phyloP scores from a whole-genome alignment of 202 grass and related monocot species.

The Setaria italica region DNA sequence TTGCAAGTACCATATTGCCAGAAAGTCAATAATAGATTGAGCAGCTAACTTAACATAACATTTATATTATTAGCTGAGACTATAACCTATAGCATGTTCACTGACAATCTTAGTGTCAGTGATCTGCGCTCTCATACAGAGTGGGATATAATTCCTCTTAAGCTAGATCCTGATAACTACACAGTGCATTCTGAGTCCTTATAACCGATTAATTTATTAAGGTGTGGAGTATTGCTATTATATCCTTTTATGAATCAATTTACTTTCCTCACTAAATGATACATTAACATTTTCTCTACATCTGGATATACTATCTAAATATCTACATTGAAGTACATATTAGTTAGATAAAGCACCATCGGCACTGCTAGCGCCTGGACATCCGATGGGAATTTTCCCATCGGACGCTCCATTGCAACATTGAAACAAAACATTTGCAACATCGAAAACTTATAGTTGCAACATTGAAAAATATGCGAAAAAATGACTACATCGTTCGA shows the following conservation, averaged over 20 bases:
- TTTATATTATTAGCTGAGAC: not conserved
- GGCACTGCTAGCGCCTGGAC: too few species aligned
- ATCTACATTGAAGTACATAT: not conserved
- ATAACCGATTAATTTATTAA: constrained; percentile 7
- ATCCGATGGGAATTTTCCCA: too few species aligned
- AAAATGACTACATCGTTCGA: too few species aligned
- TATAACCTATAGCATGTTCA: not conserved
- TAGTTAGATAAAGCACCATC: not conserved
- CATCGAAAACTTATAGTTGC: too few species aligned
- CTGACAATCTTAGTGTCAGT: not conserved
- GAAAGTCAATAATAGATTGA: not conserved
- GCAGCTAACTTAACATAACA: not conserved
- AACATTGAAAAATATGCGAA: too few species aligned
- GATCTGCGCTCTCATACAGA: constrained; percentile 1
- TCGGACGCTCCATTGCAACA: too few species aligned
- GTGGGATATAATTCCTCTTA: not conserved
- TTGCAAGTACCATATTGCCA: not conserved
- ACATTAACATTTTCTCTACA: not conserved
- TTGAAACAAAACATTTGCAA: too few species aligned
- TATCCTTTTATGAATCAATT: not conserved
- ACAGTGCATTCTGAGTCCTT: not conserved
- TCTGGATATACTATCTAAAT: not conserved
- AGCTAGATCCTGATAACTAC: not conserved
- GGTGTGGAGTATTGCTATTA: not conserved
- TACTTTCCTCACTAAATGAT: not conserved